Evolutionary conservation across 495 filamentous ascomycete species (phyloP), one percentile per base, ranked within the genome.

Genomic region (Astrothelium macrocarpum): DNA sequence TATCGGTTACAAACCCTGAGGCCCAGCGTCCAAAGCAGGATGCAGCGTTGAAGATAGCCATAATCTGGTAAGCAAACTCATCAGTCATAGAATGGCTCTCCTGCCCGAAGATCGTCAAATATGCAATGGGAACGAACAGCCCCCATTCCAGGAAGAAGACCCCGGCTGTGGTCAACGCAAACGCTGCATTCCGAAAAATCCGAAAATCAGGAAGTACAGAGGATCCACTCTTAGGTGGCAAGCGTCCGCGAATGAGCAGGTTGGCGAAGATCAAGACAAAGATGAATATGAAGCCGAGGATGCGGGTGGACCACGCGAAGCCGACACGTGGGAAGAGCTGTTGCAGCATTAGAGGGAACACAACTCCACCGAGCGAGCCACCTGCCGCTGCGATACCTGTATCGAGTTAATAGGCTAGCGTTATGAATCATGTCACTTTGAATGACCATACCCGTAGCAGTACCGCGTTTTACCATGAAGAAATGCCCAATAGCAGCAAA

Each of bases 361-460:
- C 74, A 53, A 91, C 81, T 43, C 88, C 89, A n/a, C 87, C 88
- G 7, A 90, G 64, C 1, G 87, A 87, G 49, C 91, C 91, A 23
- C 88, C 88, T 0, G 90, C 90, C 18, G 85, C 83, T n/a, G 90
- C 89, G 36, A 97, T 77, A 36, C 93, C 93, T 0, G 90, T n/a
- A n/a, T n/a, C n/a, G n/a, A n/a, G n/a, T n/a, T n/a, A n/a, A n/a
- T n/a, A n/a, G n/a, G n/a, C n/a, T n/a, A n/a, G n/a, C n/a, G n/a
- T n/a, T n/a, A n/a, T n/a, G n/a, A n/a, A n/a, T n/a, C n/a, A n/a
- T n/a, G n/a, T n/a, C n/a, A n/a, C n/a, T n/a, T n/a, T n/a, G n/a
- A n/a, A n/a, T n/a, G n/a, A n/a, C n/a, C n/a, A n/a, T n/a, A n/a
- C n/a, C n/a, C n/a, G n/a, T 95, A 14, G 92, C 90, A 62, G 89